These are phyloP conservation scores for Penicillium flavigenum DNA, from an alignment of 495 filamentous ascomycete genomes.

Conservation along the genomic window DNA sequence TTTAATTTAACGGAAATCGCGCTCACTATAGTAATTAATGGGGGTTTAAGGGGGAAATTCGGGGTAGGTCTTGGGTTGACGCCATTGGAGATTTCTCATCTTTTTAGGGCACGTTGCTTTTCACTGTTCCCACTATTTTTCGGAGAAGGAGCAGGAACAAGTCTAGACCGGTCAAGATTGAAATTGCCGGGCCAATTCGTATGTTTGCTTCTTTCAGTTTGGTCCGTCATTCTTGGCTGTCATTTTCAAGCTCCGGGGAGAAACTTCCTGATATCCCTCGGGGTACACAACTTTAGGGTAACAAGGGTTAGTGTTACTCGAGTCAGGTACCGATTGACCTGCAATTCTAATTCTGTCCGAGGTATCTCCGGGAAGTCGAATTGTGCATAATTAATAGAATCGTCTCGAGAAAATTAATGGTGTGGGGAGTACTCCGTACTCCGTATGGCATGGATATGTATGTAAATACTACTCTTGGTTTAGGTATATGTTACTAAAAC, in stretches of 20 bases:
- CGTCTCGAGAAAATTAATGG: too few relatives aligned
- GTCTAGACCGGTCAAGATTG: slow-evolving; percentile 31
- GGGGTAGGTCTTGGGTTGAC: slow-evolving; percentile 21
- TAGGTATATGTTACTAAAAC: background rate
- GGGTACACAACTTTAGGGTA: slow-evolving; percentile 17
- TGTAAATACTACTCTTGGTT: background rate
- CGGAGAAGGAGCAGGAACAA: slow-evolving; percentile 28
- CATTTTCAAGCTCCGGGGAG: slow-evolving; percentile 4
- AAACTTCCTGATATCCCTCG: slow-evolving; percentile 12
- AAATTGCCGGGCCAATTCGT: slow-evolving; percentile 16
- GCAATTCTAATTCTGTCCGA: slow-evolving; percentile 8
- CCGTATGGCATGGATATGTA: too few relatives aligned
- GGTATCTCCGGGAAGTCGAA: slow-evolving; percentile 2
- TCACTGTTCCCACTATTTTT: slow-evolving; percentile 10
- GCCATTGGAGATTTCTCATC: slow-evolving; percentile 11
- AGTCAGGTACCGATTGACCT: slow-evolving; percentile 20
- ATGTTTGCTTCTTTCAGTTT: slow-evolving; percentile 24
- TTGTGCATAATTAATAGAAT: background rate
- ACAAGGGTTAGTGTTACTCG: slow-evolving; percentile 12
- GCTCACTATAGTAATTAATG: slow-evolving; percentile 11
- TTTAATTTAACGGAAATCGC: slow-evolving; percentile 9
- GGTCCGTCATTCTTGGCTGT: slow-evolving; percentile 2
- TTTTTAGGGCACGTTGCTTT: slow-evolving; percentile 9
- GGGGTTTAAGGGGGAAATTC: background rate
- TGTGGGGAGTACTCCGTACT: too few relatives aligned